Conservation (phyloP, 257 asterid genomes). For the Galeopsis tetrahit region DNA sequence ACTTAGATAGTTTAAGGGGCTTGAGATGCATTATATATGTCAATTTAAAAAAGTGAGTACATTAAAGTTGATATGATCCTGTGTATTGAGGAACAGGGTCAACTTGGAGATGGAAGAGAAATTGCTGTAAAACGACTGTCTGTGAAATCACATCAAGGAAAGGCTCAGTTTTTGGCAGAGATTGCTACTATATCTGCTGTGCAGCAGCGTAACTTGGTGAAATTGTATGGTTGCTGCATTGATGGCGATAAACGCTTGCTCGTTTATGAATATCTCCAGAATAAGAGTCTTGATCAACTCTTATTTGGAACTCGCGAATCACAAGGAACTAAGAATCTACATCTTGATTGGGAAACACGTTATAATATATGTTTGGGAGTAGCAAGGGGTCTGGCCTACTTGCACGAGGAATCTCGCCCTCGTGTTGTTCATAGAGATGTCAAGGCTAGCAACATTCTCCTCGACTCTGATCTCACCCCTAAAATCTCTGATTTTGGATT, state of each 20-base stretch:
- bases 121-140: conserved; percentile 85
- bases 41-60: background rate
- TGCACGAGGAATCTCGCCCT: conserved; percentile 73
- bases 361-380: conserved; percentile 79
- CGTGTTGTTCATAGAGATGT: conserved; percentile 76
- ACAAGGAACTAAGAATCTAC: conserved; percentile 47
- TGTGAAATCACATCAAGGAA: conserved; percentile 83
- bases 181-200: conserved; percentile 92
- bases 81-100: conserved; percentile 50
- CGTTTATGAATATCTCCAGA: conserved; percentile 82
- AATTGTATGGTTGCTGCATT: conserved; percentile 85
- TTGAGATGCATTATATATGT: too few species aligned
- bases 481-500: conserved; percentile 76
- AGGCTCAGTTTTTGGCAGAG: conserved; percentile 89
- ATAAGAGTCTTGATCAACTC: conserved; percentile 70
- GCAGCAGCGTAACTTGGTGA: conserved; percentile 92
- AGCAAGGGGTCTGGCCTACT: conserved; percentile 78
- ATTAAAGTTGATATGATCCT: background rate
- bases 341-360: conserved; percentile 74
- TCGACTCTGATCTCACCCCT: conserved; percentile 63
- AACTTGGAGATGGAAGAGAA: conserved; percentile 67
- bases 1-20: too few species aligned
- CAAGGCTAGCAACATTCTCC: conserved; percentile 77
- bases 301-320: conserved; percentile 28
- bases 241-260: conserved; percentile 79